These are phyloP conservation scores for Meyerozyma elateridarum DNA, from an alignment of 1,139 yeast species.

Conservation along the genomic window DNA sequence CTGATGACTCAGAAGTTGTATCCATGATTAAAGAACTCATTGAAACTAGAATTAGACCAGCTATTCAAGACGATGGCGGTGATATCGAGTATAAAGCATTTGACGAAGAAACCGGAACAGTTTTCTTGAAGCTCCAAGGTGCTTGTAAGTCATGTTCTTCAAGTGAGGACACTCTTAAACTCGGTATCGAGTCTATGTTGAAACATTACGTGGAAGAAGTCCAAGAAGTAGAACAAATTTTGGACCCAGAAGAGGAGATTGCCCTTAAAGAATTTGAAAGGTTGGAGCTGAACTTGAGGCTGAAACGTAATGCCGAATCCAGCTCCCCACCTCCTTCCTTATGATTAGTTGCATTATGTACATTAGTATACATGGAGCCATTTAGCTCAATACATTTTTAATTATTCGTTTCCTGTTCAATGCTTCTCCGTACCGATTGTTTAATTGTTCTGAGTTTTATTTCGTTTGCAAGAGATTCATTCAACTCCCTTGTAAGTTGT, in stretches of 20 bases:
- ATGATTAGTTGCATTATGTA: conserved; percentile 11
- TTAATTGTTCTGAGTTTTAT: too few relatives aligned
- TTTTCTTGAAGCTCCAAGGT: conserved; percentile 62
- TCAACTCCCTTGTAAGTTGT: conserved; percentile 31
- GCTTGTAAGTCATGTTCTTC: conserved; percentile 81
- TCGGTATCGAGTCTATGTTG: conserved; percentile 79
- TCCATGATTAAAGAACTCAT: conserved; percentile 90
- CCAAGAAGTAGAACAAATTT: conserved; percentile 58
- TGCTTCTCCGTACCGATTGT: too few relatives aligned
- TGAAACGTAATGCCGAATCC: conserved; percentile 9
- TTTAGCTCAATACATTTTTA: conserved; percentile 1
- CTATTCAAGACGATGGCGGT: conserved; percentile 84
- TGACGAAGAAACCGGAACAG: conserved; percentile 60
- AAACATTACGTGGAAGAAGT: conserved; percentile 80
- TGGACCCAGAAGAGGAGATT: conserved; percentile 52
- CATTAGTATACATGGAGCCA: neutral
- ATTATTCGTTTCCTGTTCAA: neutral
- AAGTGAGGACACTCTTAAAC: conserved; percentile 68
- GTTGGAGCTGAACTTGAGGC: conserved; percentile 42
- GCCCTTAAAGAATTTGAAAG: conserved; percentile 72
- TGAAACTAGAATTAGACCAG: conserved; percentile 93
- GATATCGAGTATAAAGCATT: conserved; percentile 71
- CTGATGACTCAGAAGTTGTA: conserved; percentile 68
- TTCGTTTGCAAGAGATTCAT: too few relatives aligned
- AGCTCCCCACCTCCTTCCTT: conserved; percentile 29